Conservation (phyloP, 2,329 filamentous ascomycete genomes). For the Beauveria australis region DNA sequence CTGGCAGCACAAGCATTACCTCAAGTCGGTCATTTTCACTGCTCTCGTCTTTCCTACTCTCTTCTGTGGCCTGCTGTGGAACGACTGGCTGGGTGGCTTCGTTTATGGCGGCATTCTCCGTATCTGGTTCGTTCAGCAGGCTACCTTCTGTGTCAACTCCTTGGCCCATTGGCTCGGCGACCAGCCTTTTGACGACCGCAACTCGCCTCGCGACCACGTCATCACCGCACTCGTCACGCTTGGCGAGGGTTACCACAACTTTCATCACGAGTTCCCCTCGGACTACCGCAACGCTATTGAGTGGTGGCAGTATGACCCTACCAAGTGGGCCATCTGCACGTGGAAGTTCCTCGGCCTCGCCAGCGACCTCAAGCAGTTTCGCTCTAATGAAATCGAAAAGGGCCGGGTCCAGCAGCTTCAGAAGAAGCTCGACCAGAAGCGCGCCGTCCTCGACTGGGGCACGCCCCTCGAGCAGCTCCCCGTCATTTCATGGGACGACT, state of each 20-base stretch:
- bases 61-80: conserved; percentile 70
- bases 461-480: conserved; percentile 77
- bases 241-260: conserved; percentile 89
- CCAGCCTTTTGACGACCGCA: conserved; percentile 87
- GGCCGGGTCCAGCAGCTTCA: conserved; percentile 79
- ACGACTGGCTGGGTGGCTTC: conserved; percentile 74
- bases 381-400: conserved; percentile 86
- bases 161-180: conserved; percentile 86
- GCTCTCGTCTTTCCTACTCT: conserved; percentile 67
- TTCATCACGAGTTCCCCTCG: conserved; percentile 90
- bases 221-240: conserved; percentile 80
- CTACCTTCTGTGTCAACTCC: conserved; percentile 89
- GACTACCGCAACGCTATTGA: conserved; percentile 89
- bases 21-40: conserved; percentile 72
- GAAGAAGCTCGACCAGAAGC: conserved; percentile 90
- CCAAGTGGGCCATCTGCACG: conserved; percentile 79
- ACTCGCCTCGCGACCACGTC: conserved; percentile 81
- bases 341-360: conserved; percentile 82
- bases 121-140: conserved; percentile 85
- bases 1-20: conserved; percentile 82
- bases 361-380: conserved; percentile 85
- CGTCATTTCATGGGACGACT: conserved; percentile 81
- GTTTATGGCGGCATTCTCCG: conserved; percentile 79
- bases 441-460: conserved; percentile 76
- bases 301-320: conserved; percentile 88